phyloP scores from a whole-genome alignment of 345 rosid species.

The Bruguiera sexangula region DNA sequence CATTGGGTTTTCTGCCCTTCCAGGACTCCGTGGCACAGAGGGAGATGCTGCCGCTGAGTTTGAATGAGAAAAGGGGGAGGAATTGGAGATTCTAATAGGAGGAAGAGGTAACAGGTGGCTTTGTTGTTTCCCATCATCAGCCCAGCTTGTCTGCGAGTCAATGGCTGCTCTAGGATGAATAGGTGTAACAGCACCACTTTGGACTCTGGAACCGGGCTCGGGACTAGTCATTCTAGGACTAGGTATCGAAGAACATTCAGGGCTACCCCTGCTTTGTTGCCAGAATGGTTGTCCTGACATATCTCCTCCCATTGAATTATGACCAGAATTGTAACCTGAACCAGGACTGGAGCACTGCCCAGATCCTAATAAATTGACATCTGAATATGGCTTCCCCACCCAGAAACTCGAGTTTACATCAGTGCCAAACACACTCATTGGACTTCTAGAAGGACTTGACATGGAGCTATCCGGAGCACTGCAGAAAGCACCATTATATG shows the following conservation, averaged over 20 bases:
- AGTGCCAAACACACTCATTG: slow-evolving; percentile 62
- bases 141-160: slow-evolving; percentile 68
- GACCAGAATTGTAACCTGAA: slow-evolving; percentile 93
- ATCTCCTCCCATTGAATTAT: slow-evolving; percentile 94
- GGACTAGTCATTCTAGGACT: slow-evolving; percentile 98
- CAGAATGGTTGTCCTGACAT: slow-evolving; percentile 82
- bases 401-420: slow-evolving; percentile 70
- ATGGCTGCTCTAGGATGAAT: slow-evolving; percentile 80
- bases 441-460: slow-evolving; percentile 99
- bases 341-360: slow-evolving; percentile 99
- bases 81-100: slow-evolving; percentile 59
- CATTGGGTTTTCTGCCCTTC: slow-evolving; percentile 68
- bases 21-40: slow-evolving; percentile 93
- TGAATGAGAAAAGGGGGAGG: slow-evolving; percentile 79
- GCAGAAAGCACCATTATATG: slow-evolving; percentile 52
- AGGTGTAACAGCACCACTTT: slow-evolving; percentile 98
- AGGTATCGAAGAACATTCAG: slow-evolving; percentile 90
- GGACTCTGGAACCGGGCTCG: slow-evolving; percentile 95
- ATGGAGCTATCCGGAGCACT: slow-evolving; percentile 93
- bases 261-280: slow-evolving; percentile 94
- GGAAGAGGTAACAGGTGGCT: slow-evolving; percentile 94
- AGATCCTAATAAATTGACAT: slow-evolving; percentile 73
- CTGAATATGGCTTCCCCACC: slow-evolving; percentile 68
- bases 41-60: slow-evolving; percentile 93
- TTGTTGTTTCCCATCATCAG: slow-evolving; percentile 78